These are phyloP conservation scores for Penicillium sp. DNA, from an alignment of 2,329 filamentous ascomycete genomes.

Conservation along the genomic window DNA sequence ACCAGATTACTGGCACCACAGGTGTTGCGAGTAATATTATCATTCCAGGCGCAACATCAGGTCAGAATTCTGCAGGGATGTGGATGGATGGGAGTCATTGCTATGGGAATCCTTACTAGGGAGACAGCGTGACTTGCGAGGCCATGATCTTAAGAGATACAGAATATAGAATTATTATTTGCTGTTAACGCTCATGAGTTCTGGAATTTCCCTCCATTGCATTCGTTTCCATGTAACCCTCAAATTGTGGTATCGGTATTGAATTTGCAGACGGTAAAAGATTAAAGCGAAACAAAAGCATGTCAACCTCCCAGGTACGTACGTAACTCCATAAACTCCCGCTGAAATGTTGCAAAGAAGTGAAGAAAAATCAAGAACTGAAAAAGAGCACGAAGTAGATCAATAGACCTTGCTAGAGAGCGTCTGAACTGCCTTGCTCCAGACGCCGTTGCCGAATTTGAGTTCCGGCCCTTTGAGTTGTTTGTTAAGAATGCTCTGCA, in stretches of 20 bases:
- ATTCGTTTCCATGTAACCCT: neutral
- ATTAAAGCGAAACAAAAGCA: neutral
- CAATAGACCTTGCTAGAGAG: conserved; percentile 43
- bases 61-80: neutral
- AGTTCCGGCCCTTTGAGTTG: conserved; percentile 26
- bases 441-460: conserved; percentile 43
- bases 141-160: neutral
- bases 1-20: neutral
- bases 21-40: neutral
- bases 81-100: conserved; percentile 13
- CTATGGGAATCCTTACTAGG: conserved; percentile 9
- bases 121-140: too few species aligned
- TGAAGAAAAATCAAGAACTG: neutral
- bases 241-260: conserved; percentile 6
- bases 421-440: conserved; percentile 44
- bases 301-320: neutral
- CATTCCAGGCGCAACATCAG: neutral
- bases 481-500: conserved; percentile 41
- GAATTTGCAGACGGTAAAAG: neutral
- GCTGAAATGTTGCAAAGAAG: conserved; percentile 9
- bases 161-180: neutral
- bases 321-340: conserved; percentile 2
- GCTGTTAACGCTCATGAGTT: neutral
- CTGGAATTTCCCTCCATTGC: neutral
- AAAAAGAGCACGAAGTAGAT: neutral